These are phyloP conservation scores for Teunomyces panamensis DNA, from an alignment of 805 yeast genomes.

Conservation along the genomic window DNA sequence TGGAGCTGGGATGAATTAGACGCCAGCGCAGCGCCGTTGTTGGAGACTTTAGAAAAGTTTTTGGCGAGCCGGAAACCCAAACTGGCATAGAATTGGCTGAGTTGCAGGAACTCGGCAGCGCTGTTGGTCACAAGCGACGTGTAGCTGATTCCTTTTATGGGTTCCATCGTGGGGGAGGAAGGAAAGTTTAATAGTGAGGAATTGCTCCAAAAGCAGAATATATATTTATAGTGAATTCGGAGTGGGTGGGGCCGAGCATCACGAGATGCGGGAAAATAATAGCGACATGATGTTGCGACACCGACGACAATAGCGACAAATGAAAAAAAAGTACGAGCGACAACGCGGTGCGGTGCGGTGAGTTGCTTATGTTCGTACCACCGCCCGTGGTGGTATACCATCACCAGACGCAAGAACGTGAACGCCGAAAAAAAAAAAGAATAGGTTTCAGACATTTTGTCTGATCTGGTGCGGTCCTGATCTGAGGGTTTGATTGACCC, in stretches of 20 bases:
- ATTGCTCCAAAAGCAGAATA: background rate
- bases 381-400: no score
- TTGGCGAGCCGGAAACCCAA: conserved; percentile 63
- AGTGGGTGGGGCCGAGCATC: conserved; percentile 6
- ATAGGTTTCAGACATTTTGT: background rate
- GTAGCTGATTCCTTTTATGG: conserved; percentile 25
- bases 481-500: no score
- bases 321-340: no score
- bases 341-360: no score
- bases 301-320: no score
- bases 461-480: background rate
- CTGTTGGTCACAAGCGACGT: conserved; percentile 60
- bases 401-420: no score
- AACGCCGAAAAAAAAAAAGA: no score
- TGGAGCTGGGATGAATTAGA: conserved; percentile 26
- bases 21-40: conserved; percentile 29
- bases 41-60: conserved; percentile 52
- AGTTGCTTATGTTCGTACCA: no score
- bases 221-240: conserved; percentile 2
- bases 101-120: conserved; percentile 40
- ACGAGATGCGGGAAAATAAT: background rate
- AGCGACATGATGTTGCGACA: no score
- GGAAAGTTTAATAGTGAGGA: background rate
- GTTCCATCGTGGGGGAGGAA: conserved; percentile 1
- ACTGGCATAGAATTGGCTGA: conserved; percentile 54